Evolutionary conservation across 106 monocot genomes (phyloP).

Genomic region (Dactylorhiza incarnata): DNA sequence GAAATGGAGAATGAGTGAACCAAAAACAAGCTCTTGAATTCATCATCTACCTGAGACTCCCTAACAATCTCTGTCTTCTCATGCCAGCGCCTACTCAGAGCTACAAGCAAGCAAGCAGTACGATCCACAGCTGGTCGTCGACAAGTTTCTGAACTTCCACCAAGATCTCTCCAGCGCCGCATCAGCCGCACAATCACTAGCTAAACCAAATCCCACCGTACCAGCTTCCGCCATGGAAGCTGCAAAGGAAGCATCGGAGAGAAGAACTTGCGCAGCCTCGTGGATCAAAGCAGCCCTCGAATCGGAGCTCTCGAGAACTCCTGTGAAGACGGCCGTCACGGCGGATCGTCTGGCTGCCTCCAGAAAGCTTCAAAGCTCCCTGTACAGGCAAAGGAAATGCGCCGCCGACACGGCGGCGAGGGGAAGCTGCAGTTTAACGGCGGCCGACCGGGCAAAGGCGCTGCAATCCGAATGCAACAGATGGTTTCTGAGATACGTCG

Average conservation of each 20-base stretch:
- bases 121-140: conserved; percentile 25
- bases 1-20: no score
- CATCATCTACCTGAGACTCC: no score
- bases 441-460: conserved; percentile 17
- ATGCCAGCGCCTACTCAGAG: conserved; percentile 39
- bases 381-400: conserved; percentile 15
- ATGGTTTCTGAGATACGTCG: conserved; percentile 55
- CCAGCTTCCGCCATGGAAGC: conserved; percentile 17
- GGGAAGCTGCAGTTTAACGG: conserved; percentile 5
- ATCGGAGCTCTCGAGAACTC: conserved; percentile 20
- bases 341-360: not conserved
- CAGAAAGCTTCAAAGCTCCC: not conserved
- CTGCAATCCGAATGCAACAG: conserved; percentile 34
- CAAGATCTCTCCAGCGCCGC: conserved; percentile 24
- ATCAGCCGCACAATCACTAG: conserved; percentile 19
- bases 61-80: not conserved
- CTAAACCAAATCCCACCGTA: conserved; percentile 4
- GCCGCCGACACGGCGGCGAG: conserved; percentile 3
- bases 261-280: conserved; percentile 22
- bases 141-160: conserved; percentile 34
- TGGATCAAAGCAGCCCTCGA: conserved; percentile 54
- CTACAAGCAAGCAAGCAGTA: conserved; percentile 32
- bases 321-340: not conserved
- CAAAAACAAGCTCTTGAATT: no score
- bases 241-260: conserved; percentile 20